Evolutionary conservation across 2,329 filamentous ascomycete genomes (phyloP).

Genomic region (Aspergillus sp.): DNA sequence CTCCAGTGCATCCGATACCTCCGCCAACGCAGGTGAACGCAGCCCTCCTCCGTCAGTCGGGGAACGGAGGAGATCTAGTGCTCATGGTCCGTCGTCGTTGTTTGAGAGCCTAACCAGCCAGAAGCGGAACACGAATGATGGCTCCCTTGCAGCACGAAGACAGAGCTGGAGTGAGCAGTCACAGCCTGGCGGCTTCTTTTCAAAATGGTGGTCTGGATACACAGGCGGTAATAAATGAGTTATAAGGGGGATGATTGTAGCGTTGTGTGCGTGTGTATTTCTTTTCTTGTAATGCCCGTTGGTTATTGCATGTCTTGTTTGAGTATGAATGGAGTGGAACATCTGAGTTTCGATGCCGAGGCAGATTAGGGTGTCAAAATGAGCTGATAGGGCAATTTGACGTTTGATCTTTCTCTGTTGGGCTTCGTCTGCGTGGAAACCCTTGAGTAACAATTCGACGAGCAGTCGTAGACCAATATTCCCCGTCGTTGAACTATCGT

Average conservation of each 20-base stretch:
- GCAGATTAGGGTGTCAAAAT: background rate
- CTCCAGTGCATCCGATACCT: conserved; percentile 30
- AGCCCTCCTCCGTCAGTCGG: conserved; percentile 18
- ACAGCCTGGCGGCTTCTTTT: conserved; percentile 37
- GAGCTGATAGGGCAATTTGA: background rate
- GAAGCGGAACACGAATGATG: conserved; percentile 45
- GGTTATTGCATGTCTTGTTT: background rate
- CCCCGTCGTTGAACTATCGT: too few species aligned
- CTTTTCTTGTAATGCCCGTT: background rate
- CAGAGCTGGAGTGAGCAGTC: conserved; percentile 49
- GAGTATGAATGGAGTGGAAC: background rate
- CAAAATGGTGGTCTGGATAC: conserved; percentile 44
- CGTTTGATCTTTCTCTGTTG: background rate
- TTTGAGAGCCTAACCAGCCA: conserved; percentile 42
- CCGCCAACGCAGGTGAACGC: conserved; percentile 18
- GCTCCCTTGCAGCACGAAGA: conserved; percentile 35
- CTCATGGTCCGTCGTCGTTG: conserved; percentile 19
- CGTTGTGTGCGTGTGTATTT: background rate
- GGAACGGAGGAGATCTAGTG: conserved; percentile 31
- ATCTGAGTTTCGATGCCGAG: background rate
- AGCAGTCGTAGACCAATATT: background rate
- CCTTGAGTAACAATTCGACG: background rate
- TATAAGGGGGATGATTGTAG: background rate
- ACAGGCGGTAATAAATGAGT: conserved; percentile 28
- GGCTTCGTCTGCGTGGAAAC: background rate